phyloP scores from a whole-genome alignment of 139 green algal species.

The Chlorella sp. region DNA sequence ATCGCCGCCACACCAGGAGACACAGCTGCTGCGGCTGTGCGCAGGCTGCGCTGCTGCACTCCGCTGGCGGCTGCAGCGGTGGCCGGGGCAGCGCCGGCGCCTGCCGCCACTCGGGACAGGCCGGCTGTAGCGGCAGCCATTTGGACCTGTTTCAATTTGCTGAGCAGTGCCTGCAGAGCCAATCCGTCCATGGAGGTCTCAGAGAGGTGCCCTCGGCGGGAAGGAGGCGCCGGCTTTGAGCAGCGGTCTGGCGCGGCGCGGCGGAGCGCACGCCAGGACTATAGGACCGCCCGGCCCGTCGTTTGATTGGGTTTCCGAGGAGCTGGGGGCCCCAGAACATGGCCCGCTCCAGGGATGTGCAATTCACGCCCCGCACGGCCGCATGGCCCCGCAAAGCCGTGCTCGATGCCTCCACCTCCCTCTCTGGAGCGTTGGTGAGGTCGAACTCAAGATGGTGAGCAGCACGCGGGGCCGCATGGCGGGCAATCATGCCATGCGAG shows the following conservation, averaged over 20 bases:
- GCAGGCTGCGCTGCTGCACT: neutral
- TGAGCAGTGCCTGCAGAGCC: slow-evolving; percentile 7
- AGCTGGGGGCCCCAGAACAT: neutral
- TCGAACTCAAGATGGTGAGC: neutral
- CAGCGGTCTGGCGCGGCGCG: too few relatives aligned
- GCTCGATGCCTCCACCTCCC: neutral
- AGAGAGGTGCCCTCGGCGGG: too few relatives aligned
- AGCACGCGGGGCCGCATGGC: neutral
- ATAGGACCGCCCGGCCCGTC: too few relatives aligned
- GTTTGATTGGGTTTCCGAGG: neutral
- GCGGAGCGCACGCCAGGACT: too few relatives aligned
- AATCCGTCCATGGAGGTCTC: slow-evolving; percentile 3
- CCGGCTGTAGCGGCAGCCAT: slow-evolving; percentile 9
- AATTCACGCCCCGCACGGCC: neutral
- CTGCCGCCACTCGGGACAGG: slow-evolving; percentile 1
- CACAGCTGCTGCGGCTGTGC: neutral
- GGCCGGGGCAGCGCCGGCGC: neutral
- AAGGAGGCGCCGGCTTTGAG: neutral
- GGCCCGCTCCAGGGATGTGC: neutral
- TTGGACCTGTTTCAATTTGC: slow-evolving; percentile 6
- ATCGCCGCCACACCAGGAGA: neutral
- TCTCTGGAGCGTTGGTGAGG: neutral
- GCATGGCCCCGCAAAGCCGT: neutral
- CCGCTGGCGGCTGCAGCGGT: neutral
- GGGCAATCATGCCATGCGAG: neutral